Base-by-base conservation (phyloP, 2,329 filamentous ascomycete genomes). In the Periconia digitata region DNA sequence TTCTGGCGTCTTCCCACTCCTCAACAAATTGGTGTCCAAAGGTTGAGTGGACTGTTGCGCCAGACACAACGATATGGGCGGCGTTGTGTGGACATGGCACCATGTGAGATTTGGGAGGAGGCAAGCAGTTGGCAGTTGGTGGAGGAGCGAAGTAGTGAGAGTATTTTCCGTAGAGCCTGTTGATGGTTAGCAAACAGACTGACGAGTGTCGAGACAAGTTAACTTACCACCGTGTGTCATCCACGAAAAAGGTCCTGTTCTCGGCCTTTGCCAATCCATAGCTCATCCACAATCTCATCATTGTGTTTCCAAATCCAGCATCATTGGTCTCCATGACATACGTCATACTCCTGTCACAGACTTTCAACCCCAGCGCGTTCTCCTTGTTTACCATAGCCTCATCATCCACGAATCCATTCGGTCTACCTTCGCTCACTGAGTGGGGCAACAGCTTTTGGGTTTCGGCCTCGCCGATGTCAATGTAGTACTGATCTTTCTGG, bases 251-350 rank as follows among this genome's bases (percentile, higher is more conserved):
- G 1, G 84, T 78, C 20, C 90, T 79, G 13, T 82, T 82, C 66
- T 95, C 87, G 50, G 85, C 81, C 64, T 86, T 78, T 2, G 90
- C 89, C 45, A 95, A 73, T 3, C 89, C 89, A 65, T 94, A 95
- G 21, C 89, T 86, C 60, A 87, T 86, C 90, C 90, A 96, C 47
- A 95, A 67, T 63, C 85, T 81, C 80, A 95, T 85, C 50, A 96
- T 71, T 1, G 86, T 84, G 55, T 83, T 85, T 6, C 90, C 90
- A 8, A 95, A 76, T 2, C 90, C 90, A 2, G 89, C 88, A 60
- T 92, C 85, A 3, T 80, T 72, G 7, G 84, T 79, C 64, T 92
- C 89, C 60, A 95, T 77, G 1, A 91, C 81, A 66, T 87, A 94
- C 0, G 89, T 95, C 72, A 95, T 75, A 50, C 83, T 89, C 55